Base-by-base conservation (phyloP, 345 rosid genomes). In the Fremontodendron californicum region DNA sequence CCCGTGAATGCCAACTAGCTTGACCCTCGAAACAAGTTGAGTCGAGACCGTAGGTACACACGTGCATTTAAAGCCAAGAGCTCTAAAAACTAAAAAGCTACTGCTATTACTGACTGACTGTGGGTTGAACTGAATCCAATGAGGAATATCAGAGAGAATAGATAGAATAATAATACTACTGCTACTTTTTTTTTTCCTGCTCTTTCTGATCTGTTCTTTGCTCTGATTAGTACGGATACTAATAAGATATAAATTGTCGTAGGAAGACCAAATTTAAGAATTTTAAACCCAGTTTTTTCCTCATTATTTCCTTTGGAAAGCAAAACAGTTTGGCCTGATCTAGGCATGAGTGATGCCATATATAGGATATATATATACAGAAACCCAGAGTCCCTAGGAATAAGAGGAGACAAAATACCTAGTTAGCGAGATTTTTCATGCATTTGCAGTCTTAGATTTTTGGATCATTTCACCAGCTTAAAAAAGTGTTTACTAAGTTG, bases 1-100 rank as follows among this genome's bases (percentile, higher is more conserved):
- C 71, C 57, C 57, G 57, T 70, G 74, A 70, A 46, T 16, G 15
- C 9, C 73, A 25, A 45, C 15, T 16, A 25, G 73, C 55, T 69
- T 29, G 57, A 48, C 42, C 9, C 60, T 18, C 4, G 57, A 70
- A 48, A 16, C 58, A 46, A 70, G 74, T 46, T 3, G 39, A 69
- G 39, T 46, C 18, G 25, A 48, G 27, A 70, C 37, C 15, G 43
- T 48, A 71, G 9, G 60, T 31, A 71, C 29, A 71, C 43, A 49
- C 29, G 42, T 49, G 61, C 40, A 18, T 65, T 9, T 61, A 31
- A 31, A 61, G 40, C 40, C 40, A 61, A 16, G 9, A 15, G 66
- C 52, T 68, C 52, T 6, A 29, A 68, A 25, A 16, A 43, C 73
- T 68, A 48, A 45, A 48, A 71, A 71, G 74, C 58, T 18, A 16